Conservation (phyloP, 2,329 filamentous ascomycete species). For the Colletotrichum tanaceti region DNA sequence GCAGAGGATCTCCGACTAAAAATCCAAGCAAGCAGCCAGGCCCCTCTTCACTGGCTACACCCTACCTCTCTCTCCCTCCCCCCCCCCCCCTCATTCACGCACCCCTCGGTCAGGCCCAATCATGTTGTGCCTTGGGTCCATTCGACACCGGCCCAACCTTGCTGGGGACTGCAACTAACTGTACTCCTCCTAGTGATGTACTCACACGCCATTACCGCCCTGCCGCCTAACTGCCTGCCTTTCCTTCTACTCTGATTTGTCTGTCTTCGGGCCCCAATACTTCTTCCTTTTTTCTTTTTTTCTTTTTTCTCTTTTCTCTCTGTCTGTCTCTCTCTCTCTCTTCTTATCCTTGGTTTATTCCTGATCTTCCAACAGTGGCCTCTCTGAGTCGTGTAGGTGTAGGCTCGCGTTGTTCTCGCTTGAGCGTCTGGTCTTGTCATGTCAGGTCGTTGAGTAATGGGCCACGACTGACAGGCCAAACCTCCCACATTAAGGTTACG, state of each 20-base stretch:
- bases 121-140: constrained; percentile 12
- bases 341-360: neutral
- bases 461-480: constrained; percentile 28
- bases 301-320: neutral
- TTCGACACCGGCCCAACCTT: constrained; percentile 26
- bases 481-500: constrained; percentile 32
- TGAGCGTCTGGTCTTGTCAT: constrained; percentile 21
- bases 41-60: constrained; percentile 28
- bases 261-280: no score
- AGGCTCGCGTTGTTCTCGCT: neutral
- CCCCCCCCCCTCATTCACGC: neutral
- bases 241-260: neutral
- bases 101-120: constrained; percentile 26
- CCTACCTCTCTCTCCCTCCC: neutral
- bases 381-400: neutral
- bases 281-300: neutral
- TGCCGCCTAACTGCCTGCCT: neutral
- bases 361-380: neutral
- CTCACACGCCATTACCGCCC: neutral
- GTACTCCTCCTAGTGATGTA: neutral
- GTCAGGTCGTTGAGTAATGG: constrained; percentile 12
- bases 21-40: constrained; percentile 19
- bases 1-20: constrained; percentile 37
- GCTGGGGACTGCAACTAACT: constrained; percentile 14
- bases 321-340: neutral